A percentile compares a stretch with the other conserved stretches of the same genome.
Evolutionary conservation across 1,284 basidiomycete genomes (phyloP).

Genomic region (Meripilus lineatus): DNA sequence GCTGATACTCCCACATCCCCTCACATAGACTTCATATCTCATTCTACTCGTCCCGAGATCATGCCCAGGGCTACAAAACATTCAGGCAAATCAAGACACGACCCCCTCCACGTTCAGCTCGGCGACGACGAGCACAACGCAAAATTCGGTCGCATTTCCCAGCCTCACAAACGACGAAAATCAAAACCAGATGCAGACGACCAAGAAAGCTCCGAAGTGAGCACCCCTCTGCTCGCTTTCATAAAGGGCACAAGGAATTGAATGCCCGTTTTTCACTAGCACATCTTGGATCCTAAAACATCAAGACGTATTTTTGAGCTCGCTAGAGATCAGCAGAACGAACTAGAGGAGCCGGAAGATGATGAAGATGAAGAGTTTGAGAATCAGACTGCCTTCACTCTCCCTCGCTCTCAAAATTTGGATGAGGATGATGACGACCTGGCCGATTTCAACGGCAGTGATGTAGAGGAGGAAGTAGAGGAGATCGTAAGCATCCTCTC

Average conservation of each 20-base stretch:
- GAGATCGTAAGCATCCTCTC: conserved; percentile 51
- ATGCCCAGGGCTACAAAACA: conserved; percentile 65
- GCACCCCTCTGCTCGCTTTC: conserved; percentile 13
- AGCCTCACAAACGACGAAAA: conserved; percentile 71
- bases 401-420: conserved; percentile 33
- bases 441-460: too few species aligned
- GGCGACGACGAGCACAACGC: conserved; percentile 68
- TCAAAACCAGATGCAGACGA: conserved; percentile 38
- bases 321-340: conserved; percentile 91
- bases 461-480: conserved; percentile 41
- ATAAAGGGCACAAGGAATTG: not conserved
- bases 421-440: conserved; percentile 41
- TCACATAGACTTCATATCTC: not conserved
- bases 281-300: conserved; percentile 78
- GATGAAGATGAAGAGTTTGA: conserved; percentile 43
- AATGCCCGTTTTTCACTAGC: conserved; percentile 36
- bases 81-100: conserved; percentile 62
- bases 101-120: conserved; percentile 81
- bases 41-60: conserved; percentile 7
- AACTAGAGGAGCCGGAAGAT: conserved; percentile 59
- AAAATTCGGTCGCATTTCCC: conserved; percentile 75
- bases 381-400: conserved; percentile 27
- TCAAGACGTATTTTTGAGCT: conserved; percentile 91
- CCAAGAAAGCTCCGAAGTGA: conserved; percentile 55
- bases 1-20: conserved; percentile 1